These are phyloP conservation scores for Chytridiales sp. DNA, from an alignment of 371 early-diverging fungal species.

Conservation along the genomic window DNA sequence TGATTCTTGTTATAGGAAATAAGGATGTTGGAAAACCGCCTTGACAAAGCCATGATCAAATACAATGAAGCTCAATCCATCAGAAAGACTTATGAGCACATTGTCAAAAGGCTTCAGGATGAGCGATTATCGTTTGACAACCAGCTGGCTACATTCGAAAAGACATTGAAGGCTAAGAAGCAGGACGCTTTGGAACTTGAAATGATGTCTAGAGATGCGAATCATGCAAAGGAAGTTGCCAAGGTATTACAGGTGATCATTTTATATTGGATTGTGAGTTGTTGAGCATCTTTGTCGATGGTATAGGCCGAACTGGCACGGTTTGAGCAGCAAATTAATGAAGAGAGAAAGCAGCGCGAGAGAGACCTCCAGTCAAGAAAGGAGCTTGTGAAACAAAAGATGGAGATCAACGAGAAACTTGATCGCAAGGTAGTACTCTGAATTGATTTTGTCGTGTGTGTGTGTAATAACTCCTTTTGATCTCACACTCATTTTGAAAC, in stretches of 20 bases:
- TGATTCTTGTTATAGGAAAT: constrained; percentile 56
- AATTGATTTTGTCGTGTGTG: neutral
- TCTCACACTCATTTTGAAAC: neutral
- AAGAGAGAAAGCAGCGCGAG: constrained; percentile 57
- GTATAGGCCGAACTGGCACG: constrained; percentile 45
- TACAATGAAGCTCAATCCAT: constrained; percentile 61
- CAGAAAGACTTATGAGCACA: constrained; percentile 58
- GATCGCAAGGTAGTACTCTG: constrained; percentile 41
- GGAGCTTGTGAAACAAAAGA: constrained; percentile 56
- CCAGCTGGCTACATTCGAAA: constrained; percentile 54
- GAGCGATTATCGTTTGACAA: constrained; percentile 56
- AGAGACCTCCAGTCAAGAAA: constrained; percentile 46
- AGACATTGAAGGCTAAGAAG: constrained; percentile 48
- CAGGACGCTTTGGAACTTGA: constrained; percentile 55
- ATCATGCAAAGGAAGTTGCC: constrained; percentile 59
- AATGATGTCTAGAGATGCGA: constrained; percentile 55
- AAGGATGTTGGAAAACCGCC: constrained; percentile 52
- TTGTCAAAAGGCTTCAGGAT: constrained; percentile 55
- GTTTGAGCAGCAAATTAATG: constrained; percentile 57
- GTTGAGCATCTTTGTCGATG: constrained; percentile 3
- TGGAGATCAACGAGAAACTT: constrained; percentile 51
- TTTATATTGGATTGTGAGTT: constrained; percentile 2
- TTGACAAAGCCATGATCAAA: constrained; percentile 61
- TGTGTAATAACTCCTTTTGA: neutral
- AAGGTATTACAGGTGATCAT: constrained; percentile 32